These are phyloP conservation scores for Ramaria rubella DNA, from an alignment of 768 basidiomycete species.

Conservation along the genomic window DNA sequence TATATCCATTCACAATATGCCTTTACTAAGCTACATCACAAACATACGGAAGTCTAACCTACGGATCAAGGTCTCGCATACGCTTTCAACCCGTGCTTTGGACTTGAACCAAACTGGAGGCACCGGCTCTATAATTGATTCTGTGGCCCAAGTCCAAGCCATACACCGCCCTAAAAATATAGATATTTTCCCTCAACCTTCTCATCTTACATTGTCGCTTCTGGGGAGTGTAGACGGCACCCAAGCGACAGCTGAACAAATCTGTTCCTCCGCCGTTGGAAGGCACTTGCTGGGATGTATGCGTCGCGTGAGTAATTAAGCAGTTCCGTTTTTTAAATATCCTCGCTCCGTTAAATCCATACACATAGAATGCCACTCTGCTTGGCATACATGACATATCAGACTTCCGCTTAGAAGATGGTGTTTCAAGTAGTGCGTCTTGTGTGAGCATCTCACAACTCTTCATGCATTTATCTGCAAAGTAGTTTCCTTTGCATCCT, in stretches of 20 bases:
- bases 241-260: background rate
- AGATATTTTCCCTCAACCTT: background rate
- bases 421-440: constrained; percentile 34
- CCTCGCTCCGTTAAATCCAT: background rate
- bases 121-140: background rate
- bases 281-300: constrained; percentile 8
- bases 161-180: background rate
- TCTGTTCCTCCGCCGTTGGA: constrained; percentile 2
- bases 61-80: background rate
- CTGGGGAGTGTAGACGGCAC: constrained; percentile 5
- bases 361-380: constrained; percentile 46
- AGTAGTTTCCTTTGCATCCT: constrained; percentile 2
- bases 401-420: constrained; percentile 42
- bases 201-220: background rate
- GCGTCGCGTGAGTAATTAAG: constrained; percentile 1
- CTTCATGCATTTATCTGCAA: background rate
- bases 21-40: background rate
- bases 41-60: background rate
- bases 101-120: background rate
- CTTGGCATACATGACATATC: constrained; percentile 57
- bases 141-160: background rate
- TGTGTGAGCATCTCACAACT: constrained; percentile 9
- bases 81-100: background rate
- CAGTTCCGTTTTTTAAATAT: background rate
- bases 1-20: background rate